Base-by-base conservation (phyloP, 768 basidiomycete genomes). In the Xanthoconium stramineum region DNA sequence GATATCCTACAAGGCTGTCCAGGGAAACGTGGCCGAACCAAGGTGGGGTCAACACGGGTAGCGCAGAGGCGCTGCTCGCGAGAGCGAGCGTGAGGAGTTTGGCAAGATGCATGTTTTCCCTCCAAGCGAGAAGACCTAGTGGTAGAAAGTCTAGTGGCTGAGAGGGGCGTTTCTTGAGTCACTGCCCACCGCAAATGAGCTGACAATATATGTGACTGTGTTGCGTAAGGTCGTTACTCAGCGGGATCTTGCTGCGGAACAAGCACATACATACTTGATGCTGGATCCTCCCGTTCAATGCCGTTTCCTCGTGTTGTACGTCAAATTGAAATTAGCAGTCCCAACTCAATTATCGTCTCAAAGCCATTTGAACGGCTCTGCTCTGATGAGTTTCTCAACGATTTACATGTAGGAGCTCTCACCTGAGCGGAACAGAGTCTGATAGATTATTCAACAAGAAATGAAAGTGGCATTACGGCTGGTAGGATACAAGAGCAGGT, bases 21-120 rank as follows among this genome's bases (percentile, higher is more conserved):
- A 69, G 19, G 9, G 55, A 51, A 17, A 69, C 4, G n/a, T 67
- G 60, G 38, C 62, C 57, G 29, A 69, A 63, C 65, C 62, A 69
- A n/a, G 49, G 67, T 19, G 67, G 43, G 28, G 48, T 57, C 33
- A 63, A 29, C 17, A 59, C 32, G 29, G 61, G 68, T 17, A 67
- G 36, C 15, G 68, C 68, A 44, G 47, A 56, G 14, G 55, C 58
- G 32, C 50, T 24, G 35, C 54, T 45, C 24, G 57, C 38, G 38
- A 64, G 51, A 53, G 59, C 47, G 17, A 69, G 43, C 38, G 43
- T 38, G 28, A 46, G 37, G 33, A 61, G 19, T 46, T 40, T 45
- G 28, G 52, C 8, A 32, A 60, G 14, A 40, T 36, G 65, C 68
- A 68, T 69, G 10, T 47, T 57, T 24, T 24, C n/a, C 29, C 38